Percentiles rank a stretch among this genome's conserved stretches.
phyloP scores from a whole-genome alignment of 805 yeast species.

The Tetrapisispora fleetii region DNA sequence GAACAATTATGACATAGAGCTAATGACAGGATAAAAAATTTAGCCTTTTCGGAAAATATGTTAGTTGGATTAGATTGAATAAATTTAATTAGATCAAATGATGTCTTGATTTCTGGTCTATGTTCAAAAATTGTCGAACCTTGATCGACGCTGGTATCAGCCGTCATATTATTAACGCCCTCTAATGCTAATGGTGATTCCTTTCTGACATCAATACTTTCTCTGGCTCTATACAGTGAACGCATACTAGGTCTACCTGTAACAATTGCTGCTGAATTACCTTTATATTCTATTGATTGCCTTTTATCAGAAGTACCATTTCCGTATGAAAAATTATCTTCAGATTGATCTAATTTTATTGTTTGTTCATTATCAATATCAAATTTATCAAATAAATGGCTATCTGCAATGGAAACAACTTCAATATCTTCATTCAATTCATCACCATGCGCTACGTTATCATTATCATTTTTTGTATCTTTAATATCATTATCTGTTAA shows the following conservation, averaged over 20 bases:
- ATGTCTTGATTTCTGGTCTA: slow-evolving; percentile 33
- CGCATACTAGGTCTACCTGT: slow-evolving; percentile 54
- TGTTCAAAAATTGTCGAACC: not conserved
- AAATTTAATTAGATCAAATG: slow-evolving; percentile 58
- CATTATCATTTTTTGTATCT: not conserved
- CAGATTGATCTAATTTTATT: not conserved
- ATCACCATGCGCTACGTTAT: not conserved
- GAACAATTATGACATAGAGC: slow-evolving; percentile 87
- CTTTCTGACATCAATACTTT: slow-evolving; percentile 7
- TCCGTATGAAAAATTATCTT: not conserved
- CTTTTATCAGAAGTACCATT: slow-evolving; percentile 9
- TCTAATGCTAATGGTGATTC: not conserved
- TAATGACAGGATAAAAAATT: slow-evolving; percentile 67
- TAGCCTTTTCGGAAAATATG: slow-evolving; percentile 59
- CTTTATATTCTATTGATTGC: slow-evolving; percentile 34
- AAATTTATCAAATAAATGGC: slow-evolving; percentile 9
- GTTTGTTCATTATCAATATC: not conserved
- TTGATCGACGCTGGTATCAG: not conserved
- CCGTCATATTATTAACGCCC: not conserved
- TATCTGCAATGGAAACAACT: slow-evolving; percentile 18
- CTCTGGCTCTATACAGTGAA: slow-evolving; percentile 25
- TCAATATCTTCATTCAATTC: slow-evolving; percentile 9
- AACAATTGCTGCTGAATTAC: slow-evolving; percentile 33
- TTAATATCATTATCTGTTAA: not conserved
- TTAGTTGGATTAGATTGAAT: slow-evolving; percentile 65